These are phyloP conservation scores for Oryza glumipatula DNA, from an alignment of 176 grass and related monocot genomes.

Conservation along the genomic window DNA sequence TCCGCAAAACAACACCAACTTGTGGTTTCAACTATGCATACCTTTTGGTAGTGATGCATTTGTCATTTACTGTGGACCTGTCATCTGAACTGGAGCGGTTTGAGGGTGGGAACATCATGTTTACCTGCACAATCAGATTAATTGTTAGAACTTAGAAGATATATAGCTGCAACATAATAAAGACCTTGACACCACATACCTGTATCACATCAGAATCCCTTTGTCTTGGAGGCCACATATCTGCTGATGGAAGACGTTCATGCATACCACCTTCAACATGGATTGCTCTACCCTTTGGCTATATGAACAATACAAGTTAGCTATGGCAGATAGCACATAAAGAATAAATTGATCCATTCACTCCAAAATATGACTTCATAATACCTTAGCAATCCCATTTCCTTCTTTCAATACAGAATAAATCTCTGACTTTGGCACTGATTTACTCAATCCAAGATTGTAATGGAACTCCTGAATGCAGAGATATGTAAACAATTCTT, in stretches of 20 bases:
- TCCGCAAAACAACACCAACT: slow-evolving; percentile 19
- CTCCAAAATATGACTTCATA: slow-evolving; percentile 17
- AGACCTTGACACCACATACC: slow-evolving; percentile 48
- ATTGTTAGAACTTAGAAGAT: slow-evolving; percentile 34
- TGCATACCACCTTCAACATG: slow-evolving; percentile 59
- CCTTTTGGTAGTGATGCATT: slow-evolving; percentile 48
- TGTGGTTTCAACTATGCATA: slow-evolving; percentile 39
- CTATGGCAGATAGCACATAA: slow-evolving; percentile 23
- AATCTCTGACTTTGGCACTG: slow-evolving; percentile 37
- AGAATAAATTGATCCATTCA: slow-evolving; percentile 31
- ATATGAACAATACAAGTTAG: slow-evolving; percentile 48
- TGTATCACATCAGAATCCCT: slow-evolving; percentile 91
- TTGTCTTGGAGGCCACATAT: slow-evolving; percentile 63
- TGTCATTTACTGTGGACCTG: slow-evolving; percentile 47
- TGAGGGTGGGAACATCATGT: slow-evolving; percentile 40
- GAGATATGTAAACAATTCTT: slow-evolving; percentile 19
- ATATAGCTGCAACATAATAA: slow-evolving; percentile 34
- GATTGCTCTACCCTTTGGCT: slow-evolving; percentile 81
- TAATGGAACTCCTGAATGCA: slow-evolving; percentile 42
- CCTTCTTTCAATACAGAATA: slow-evolving; percentile 45
- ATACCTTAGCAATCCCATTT: slow-evolving; percentile 56
- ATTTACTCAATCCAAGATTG: slow-evolving; percentile 37
- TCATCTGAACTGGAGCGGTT: slow-evolving; percentile 44
- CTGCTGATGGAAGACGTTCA: slow-evolving; percentile 70
- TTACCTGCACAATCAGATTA: slow-evolving; percentile 51